These are phyloP conservation scores for Malassezia japonica DNA, from an alignment of 1,284 basidiomycete genomes.

Conservation along the genomic window DNA sequence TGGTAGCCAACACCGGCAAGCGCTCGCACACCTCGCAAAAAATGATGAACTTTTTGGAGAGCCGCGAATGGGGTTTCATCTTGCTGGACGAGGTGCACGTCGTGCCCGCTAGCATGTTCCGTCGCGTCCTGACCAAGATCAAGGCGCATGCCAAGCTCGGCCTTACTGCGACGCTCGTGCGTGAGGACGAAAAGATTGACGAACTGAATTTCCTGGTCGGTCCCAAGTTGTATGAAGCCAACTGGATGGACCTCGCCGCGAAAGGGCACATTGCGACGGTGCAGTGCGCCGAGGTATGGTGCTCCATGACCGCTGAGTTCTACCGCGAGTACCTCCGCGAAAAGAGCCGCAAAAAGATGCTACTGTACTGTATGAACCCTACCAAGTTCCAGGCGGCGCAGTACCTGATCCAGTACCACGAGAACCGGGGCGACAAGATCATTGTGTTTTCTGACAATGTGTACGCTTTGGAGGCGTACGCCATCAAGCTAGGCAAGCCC, in stretches of 20 bases:
- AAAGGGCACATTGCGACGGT: slow-evolving; percentile 99
- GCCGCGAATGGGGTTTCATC: slow-evolving; percentile 48
- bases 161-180: slow-evolving; percentile 68
- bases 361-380: slow-evolving; percentile 99
- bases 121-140: slow-evolving; percentile 47
- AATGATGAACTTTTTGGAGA: slow-evolving; percentile 49
- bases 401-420: slow-evolving; percentile 96
- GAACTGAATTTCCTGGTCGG: slow-evolving; percentile 99
- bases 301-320: slow-evolving; percentile 99
- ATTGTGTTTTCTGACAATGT: slow-evolving; percentile 99
- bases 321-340: slow-evolving; percentile 94
- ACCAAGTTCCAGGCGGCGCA: slow-evolving; percentile 99
- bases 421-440: slow-evolving; percentile 94
- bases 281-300: slow-evolving; percentile 96
- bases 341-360: slow-evolving; percentile 82
- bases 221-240: slow-evolving; percentile 97
- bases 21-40: slow-evolving; percentile 47
- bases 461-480: slow-evolving; percentile 91
- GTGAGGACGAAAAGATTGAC: slow-evolving; percentile 97
- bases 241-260: slow-evolving; percentile 99
- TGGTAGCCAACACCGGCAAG: slow-evolving; percentile 48
- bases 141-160: slow-evolving; percentile 47
- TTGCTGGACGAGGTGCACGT: slow-evolving; percentile 48
- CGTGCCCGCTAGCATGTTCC: slow-evolving; percentile 48
- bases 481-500: slow-evolving; percentile 81